Evolutionary conservation across 228 moss, liverwort and hornwort species (phyloP).

Genomic region (Sphagnum magellanicum): DNA sequence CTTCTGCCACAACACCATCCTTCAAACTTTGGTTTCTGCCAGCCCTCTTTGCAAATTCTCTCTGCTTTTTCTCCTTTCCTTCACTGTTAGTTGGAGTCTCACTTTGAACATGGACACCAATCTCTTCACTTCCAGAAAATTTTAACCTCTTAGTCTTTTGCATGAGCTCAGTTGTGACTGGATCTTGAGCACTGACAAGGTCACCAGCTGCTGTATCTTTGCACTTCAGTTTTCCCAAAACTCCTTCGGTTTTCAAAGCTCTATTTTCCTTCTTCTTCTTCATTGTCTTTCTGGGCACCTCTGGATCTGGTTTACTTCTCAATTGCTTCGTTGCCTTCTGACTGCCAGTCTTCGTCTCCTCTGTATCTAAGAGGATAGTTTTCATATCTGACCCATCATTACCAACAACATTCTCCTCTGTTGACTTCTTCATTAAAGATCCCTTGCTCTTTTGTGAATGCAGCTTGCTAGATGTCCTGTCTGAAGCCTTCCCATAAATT

Average conservation of each 20-base stretch:
- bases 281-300: slow-evolving; percentile 20
- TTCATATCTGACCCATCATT: slow-evolving; percentile 20
- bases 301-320: slow-evolving; percentile 9
- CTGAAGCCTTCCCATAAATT: not conserved
- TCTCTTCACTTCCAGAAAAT: slow-evolving; percentile 12
- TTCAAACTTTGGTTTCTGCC: not conserved
- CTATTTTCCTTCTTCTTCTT: slow-evolving; percentile 50
- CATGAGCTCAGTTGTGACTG: slow-evolving; percentile 4
- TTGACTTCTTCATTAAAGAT: slow-evolving; percentile 27
- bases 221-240: slow-evolving; percentile 34
- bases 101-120: slow-evolving; percentile 10
- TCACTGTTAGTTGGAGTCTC: not conserved
- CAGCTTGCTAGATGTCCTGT: slow-evolving; percentile 5
- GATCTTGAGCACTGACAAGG: slow-evolving; percentile 3
- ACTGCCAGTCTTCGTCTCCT: slow-evolving; percentile 14
- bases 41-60: slow-evolving; percentile 2
- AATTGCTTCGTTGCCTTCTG: slow-evolving; percentile 8
- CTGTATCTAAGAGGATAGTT: slow-evolving; percentile 13
- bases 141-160: slow-evolving; percentile 16
- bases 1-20: slow-evolving; percentile 6
- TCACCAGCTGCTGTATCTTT: slow-evolving; percentile 27
- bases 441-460: slow-evolving; percentile 17
- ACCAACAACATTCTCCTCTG: slow-evolving; percentile 36
- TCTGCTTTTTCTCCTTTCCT: slow-evolving; percentile 2
- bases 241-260: slow-evolving; percentile 29